phyloP scores from a whole-genome alignment of 73 alveolate species.

The Paramecium biaurelia region DNA sequence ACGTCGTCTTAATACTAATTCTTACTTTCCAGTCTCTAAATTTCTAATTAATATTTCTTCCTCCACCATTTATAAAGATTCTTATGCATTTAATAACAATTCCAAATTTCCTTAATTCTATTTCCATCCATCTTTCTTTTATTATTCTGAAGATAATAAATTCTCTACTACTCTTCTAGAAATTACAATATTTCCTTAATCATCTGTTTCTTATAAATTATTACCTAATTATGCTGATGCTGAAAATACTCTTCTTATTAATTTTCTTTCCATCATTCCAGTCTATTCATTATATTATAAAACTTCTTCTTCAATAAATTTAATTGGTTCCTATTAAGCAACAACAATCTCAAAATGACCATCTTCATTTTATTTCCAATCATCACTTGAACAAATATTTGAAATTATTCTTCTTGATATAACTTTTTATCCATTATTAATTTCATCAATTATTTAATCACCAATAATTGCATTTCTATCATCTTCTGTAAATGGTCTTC shows the following conservation, averaged over 20 bases:
- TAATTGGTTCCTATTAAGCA: neutral
- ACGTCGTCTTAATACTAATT: slow-evolving; percentile 7
- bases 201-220: neutral
- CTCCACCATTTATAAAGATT: neutral
- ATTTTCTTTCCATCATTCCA: slow-evolving; percentile 20
- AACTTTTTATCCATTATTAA: neutral
- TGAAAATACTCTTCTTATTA: neutral
- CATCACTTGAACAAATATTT: neutral
- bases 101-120: neutral
- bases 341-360: neutral
- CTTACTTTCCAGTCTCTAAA: neutral
- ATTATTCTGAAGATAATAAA: neutral
- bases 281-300: neutral
- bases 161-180: neutral
- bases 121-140: slow-evolving; percentile 13
- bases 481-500: neutral
- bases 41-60: neutral
- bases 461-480: neutral
- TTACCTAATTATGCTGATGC: slow-evolving; percentile 5
- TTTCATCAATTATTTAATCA: neutral
- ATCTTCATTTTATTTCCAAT: neutral
- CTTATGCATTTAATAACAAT: neutral
- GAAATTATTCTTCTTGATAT: neutral
- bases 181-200: neutral
- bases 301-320: neutral